These are phyloP conservation scores for Acarospora socialis DNA, from an alignment of 2,329 filamentous ascomycete genomes.

Conservation along the genomic window DNA sequence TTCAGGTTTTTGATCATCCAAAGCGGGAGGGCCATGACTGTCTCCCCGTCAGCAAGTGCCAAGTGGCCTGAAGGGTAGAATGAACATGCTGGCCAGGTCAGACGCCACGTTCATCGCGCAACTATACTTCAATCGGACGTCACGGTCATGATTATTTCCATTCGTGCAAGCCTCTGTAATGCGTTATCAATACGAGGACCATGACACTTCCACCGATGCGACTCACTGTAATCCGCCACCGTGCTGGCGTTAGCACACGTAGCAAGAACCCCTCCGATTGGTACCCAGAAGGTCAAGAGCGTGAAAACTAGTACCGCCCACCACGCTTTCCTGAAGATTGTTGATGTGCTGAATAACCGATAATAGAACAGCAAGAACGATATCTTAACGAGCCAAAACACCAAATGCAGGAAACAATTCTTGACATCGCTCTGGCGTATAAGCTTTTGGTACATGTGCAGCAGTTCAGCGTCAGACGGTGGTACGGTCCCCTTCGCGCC, in stretches of 20 bases:
- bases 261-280: conserved; percentile 4
- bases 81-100: conserved; percentile 5
- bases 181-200: too few species aligned
- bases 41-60: background rate
- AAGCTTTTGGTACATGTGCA: conserved; percentile 3
- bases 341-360: conserved; percentile 4
- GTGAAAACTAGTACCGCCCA: conserved; percentile 4
- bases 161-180: conserved; percentile 1
- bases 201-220: background rate
- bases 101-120: conserved; percentile 3
- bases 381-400: conserved; percentile 5
- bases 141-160: background rate
- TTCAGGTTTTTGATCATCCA: conserved; percentile 3
- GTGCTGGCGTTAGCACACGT: conserved; percentile 3
- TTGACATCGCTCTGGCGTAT: conserved; percentile 1
- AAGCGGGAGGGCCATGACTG: conserved; percentile 5
- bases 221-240: conserved; percentile 4
- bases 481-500: background rate
- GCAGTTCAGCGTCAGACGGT: conserved; percentile 2
- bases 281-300: conserved; percentile 4
- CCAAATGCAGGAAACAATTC: conserved; percentile 6
- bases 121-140: conserved; percentile 2
- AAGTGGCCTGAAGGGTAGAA: background rate
- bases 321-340: conserved; percentile 4
- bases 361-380: conserved; percentile 5